Conservation (phyloP, 352 stramenopile genomes). For the Phytophthora uliginosa region DNA sequence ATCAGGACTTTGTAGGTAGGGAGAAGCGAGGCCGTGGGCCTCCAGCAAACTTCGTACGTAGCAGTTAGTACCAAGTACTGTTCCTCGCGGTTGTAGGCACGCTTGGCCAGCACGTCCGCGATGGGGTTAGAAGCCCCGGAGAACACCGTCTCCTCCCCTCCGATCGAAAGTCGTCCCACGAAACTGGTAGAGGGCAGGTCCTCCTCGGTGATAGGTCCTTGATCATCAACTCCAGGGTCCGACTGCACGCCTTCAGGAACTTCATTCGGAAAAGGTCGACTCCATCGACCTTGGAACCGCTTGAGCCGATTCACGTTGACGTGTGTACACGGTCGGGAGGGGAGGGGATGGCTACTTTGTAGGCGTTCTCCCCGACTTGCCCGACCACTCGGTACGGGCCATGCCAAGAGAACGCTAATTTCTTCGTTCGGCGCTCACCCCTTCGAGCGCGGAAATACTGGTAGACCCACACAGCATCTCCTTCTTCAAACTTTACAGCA, state of each 20-base stretch:
- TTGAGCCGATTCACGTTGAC: constrained; percentile 8
- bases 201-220: neutral
- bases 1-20: neutral
- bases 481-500: neutral
- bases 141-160: neutral
- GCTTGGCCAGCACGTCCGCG: no score
- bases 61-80: neutral
- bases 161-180: neutral
- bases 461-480: constrained; percentile 9
- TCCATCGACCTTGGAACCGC: neutral
- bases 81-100: no score
- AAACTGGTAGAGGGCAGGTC: neutral
- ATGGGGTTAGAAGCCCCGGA: no score
- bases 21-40: neutral
- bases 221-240: neutral
- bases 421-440: constrained; percentile 1
- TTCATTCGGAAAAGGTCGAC: neutral
- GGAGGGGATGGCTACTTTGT: neutral
- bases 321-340: neutral
- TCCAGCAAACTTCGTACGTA: constrained; percentile 5
- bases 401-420: constrained; percentile 17
- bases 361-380: neutral
- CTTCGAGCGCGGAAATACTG: constrained; percentile 4
- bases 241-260: neutral
- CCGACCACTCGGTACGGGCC: constrained; percentile 3